Conservation (phyloP, 192 early-diverging fungal genomes). For the Phycomyces nitens region DNA sequence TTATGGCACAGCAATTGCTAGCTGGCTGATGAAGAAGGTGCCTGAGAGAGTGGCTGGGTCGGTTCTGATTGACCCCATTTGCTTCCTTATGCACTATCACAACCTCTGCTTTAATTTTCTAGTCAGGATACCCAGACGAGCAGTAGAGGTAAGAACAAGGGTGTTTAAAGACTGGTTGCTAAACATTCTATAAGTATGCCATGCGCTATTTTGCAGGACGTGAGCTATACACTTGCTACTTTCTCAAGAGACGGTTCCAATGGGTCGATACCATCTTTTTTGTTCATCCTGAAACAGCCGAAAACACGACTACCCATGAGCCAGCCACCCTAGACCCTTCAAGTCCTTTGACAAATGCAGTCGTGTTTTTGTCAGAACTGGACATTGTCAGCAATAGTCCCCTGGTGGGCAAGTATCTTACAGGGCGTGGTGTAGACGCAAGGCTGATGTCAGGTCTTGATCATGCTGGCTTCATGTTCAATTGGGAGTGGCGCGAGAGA, state of each 20-base stretch:
- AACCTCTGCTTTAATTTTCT: constrained; percentile 62
- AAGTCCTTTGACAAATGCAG: constrained; percentile 12
- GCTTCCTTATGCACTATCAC: constrained; percentile 59
- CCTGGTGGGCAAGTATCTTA: constrained; percentile 37
- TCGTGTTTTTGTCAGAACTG: constrained; percentile 44
- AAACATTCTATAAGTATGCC: constrained; percentile 37
- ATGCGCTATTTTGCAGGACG: constrained; percentile 55
- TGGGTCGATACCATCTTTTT: constrained; percentile 46
- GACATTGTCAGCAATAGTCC: constrained; percentile 41
- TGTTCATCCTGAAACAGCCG: constrained; percentile 8
- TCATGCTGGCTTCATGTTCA: constrained; percentile 44
- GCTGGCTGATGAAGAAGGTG: constrained; percentile 54
- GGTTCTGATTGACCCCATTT: constrained; percentile 65
- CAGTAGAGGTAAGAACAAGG: constrained; percentile 25
- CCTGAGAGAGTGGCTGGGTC: constrained; percentile 47
- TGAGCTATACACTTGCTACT: constrained; percentile 61
- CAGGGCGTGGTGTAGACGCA: constrained; percentile 32
- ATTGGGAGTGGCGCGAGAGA: constrained; percentile 17
- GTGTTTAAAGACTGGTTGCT: neutral
- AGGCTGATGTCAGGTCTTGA: constrained; percentile 42
- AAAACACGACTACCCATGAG: neutral
- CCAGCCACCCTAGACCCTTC: neutral
- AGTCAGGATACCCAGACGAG: constrained; percentile 36
- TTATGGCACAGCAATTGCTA: constrained; percentile 56
- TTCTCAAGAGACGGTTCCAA: constrained; percentile 51